These are phyloP conservation scores for Tolypocladium capitatum DNA, from an alignment of 2,329 filamentous ascomycete species.

Conservation along the genomic window DNA sequence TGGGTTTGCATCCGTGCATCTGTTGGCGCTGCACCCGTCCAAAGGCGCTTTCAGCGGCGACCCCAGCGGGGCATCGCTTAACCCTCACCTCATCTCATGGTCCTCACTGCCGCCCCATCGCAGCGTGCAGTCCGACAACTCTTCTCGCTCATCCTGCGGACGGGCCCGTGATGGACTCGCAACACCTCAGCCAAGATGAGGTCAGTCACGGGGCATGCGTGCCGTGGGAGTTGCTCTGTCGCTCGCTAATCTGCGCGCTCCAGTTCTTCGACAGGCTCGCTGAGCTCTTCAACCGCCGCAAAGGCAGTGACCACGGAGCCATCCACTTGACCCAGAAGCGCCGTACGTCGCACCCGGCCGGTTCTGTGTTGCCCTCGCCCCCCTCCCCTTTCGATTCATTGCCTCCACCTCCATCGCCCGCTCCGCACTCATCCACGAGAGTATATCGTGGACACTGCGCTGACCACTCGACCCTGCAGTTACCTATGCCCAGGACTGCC, in stretches of 20 bases:
- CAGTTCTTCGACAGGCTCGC: conserved; percentile 63
- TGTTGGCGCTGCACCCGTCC: background rate
- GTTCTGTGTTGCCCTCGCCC: background rate
- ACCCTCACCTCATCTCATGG: background rate
- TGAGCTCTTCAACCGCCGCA: conserved; percentile 53
- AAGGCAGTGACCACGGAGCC: conserved; percentile 58
- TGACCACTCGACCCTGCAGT: conserved; percentile 18
- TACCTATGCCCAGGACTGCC: conserved; percentile 28
- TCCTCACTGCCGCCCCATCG: background rate
- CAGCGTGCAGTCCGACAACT: background rate
- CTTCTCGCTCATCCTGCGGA: background rate
- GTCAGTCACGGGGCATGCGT: conserved; percentile 10
- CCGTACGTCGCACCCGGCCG: conserved; percentile 31
- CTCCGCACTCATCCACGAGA: background rate
- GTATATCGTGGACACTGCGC: conserved; percentile 1
- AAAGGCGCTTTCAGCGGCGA: background rate
- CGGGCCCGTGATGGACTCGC: conserved; percentile 10
- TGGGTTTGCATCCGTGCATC: too few relatives aligned
- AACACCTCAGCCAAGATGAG: conserved; percentile 25
- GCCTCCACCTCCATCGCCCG: too few relatives aligned
- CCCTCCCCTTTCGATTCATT: background rate
- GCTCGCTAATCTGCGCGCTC: background rate
- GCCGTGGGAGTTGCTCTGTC: background rate
- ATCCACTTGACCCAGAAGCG: conserved; percentile 68
- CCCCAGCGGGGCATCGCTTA: background rate